Conservation (phyloP, 192 early-diverging fungal species). For the Funneliformis geosporum region DNA sequence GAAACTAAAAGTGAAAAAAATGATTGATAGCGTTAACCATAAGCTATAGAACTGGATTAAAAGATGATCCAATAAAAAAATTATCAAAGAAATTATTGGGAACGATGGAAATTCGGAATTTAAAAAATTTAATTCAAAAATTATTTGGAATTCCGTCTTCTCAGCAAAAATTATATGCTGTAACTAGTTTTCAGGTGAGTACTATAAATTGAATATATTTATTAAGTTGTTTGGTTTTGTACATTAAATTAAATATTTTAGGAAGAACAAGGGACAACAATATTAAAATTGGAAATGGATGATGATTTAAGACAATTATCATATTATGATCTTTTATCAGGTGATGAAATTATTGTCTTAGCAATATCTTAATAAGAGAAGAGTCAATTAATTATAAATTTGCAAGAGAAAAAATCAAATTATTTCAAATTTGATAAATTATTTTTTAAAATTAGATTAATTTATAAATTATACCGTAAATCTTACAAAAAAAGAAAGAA, state of each 20-base stretch:
- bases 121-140: slow-evolving; percentile 55
- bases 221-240: neutral
- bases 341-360: slow-evolving; percentile 48
- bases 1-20: too few relatives aligned
- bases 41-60: slow-evolving; percentile 9
- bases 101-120: slow-evolving; percentile 52
- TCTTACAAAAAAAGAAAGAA: too few relatives aligned
- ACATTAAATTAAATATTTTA: neutral
- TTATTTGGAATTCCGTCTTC: slow-evolving; percentile 44
- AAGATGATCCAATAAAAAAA: slow-evolving; percentile 31
- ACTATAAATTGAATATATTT: neutral
- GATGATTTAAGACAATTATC: slow-evolving; percentile 55
- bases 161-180: slow-evolving; percentile 43
- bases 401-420: too few relatives aligned
- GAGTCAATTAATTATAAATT: too few relatives aligned
- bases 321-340: slow-evolving; percentile 49
- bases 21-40: slow-evolving; percentile 31
- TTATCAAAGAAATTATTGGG: slow-evolving; percentile 36
- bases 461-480: too few relatives aligned
- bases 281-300: slow-evolving; percentile 34
- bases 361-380: neutral
- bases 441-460: too few relatives aligned
- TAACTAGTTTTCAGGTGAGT: slow-evolving; percentile 29
- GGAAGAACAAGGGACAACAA: neutral
- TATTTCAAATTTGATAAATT: too few relatives aligned